These are phyloP conservation scores for Bryopsis sp. DNA, from an alignment of 139 green algal genomes.

Conservation along the genomic window DNA sequence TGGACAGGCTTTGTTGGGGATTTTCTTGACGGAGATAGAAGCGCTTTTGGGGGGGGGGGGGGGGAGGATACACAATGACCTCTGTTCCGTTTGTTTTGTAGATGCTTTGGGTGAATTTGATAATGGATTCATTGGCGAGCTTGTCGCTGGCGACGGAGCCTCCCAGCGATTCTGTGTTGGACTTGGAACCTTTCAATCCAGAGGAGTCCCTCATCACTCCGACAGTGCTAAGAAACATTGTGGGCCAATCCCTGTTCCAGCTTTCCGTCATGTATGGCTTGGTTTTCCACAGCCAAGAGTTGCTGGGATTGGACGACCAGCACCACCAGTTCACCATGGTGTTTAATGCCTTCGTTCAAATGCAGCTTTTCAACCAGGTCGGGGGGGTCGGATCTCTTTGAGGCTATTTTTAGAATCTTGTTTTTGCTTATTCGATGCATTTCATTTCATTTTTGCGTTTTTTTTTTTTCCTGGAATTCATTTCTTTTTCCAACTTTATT, in stretches of 20 bases:
- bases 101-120: conserved; percentile 87
- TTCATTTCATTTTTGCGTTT: no score
- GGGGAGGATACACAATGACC: not conserved
- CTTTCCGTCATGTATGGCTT: conserved; percentile 55
- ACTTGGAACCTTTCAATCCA: conserved; percentile 43
- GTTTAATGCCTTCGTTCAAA: conserved; percentile 79
- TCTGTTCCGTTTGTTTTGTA: conserved; percentile 19
- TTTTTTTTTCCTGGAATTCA: no score
- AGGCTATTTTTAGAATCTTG: not conserved
- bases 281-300: conserved; percentile 28
- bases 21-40: no score
- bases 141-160: conserved; percentile 73
- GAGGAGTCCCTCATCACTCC: conserved; percentile 35
- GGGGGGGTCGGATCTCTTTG: conserved; percentile 19
- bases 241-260: conserved; percentile 65
- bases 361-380: conserved; percentile 81
- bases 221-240: conserved; percentile 38
- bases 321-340: conserved; percentile 57
- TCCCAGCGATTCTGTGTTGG: conserved; percentile 55
- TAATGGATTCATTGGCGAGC: conserved; percentile 79
- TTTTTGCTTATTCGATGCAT: no score
- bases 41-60: no score
- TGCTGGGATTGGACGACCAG: conserved; percentile 20
- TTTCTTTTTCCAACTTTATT: no score
- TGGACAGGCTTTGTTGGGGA: no score